Evolutionary conservation across 2,329 filamentous ascomycete genomes (phyloP), one percentile per base, ranked within the genome.

Genomic region (Acrocalymma vagum): DNA sequence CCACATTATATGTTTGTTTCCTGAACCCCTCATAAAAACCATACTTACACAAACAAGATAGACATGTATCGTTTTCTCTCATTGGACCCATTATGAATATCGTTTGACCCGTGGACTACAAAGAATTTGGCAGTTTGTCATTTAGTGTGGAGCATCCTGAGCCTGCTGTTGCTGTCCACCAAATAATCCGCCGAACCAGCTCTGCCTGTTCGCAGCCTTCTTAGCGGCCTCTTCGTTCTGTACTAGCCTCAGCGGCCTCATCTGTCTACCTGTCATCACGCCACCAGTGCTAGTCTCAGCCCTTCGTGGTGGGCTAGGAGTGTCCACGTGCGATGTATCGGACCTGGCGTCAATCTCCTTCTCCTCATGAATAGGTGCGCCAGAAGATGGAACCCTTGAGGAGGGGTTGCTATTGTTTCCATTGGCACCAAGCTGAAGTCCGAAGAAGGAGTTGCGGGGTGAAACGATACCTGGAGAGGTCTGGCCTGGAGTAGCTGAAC

Each of bases 241-340:
- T 30, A 97, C 91, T 20, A 99, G 78, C 11, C 93, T 81, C 52
- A 99, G 75, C 6, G 93, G 93, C 23, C 92, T 82, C 43, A 95
- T 85, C 71, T 94, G 94, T 61, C 85, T 76, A 26, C 76, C 76
- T 16, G 74, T 72, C 73, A 79, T 78, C 13, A 74, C 64, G 10
- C 70, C 70, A 3, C 59, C 55, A 29, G 54, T 48, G 28, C 60
- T 69, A 9, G 71, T 67, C 9, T 70, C 82, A 72, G 88, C 86
- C 34, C 79, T 77, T 40, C 80, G 78, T 3, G 81, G 80, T 8
- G 81, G 81, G 21, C 59, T 64, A 1, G 70, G 69, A 1, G 69
- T 69, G 25, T 72, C 69, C 20, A 69, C 58, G 38, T 57, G 60
- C 11, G 53, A 51, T 3, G 45, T 53, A n/a, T 58, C 58, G 9